Evolutionary conservation across 257 asterid genomes (phyloP), one percentile per base, ranked within the genome.

Genomic region (Nicotiana otophora): DNA sequence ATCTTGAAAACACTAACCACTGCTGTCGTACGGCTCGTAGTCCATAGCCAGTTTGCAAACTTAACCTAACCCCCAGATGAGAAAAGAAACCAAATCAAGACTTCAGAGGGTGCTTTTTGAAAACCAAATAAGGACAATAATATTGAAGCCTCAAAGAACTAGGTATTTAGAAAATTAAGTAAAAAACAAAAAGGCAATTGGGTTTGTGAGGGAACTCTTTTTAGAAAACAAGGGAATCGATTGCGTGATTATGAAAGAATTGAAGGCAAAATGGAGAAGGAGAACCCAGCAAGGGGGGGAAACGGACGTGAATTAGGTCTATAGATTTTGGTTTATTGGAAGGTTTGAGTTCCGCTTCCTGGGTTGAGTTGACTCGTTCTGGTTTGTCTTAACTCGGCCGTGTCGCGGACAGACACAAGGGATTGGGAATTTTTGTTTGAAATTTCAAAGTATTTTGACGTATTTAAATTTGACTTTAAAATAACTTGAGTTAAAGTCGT

Each of bases 31-130:
- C 39, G 91, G 86, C 42, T 81, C 85, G 85, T 85, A 89, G 80
- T 89, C 90, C 98, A 95, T 95, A 88, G 94, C 96, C 93, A 81
- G 83, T 51, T 81, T 66, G 83, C 65, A 66, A 15, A 70, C 66
- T 66, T 48, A 66, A 65, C 12, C 53, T 42, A 48, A 64, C 48
- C 48, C 31, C 57, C 54, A 68, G 77, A 68, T 68, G 17, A 34
- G n/a, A 9, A 69, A 51, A 51, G 39, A 74, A 20, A 46, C 7
- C 61, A 12, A 69, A 70, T 70, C 78, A 70, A 74, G 16, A 20
- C 39, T 74, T 46, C 12, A 70, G 42, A 69, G 77, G 77, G 57
- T 69, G 11, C 77, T 39, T 39, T 39, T 39, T 39, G 19, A 36
- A 39, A 69, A 34, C 17, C 76, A 5, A 42, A 68, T 10, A 39